phyloP scores from a whole-genome alignment of 2,329 filamentous ascomycete genomes.

The Drechslera avenae region DNA sequence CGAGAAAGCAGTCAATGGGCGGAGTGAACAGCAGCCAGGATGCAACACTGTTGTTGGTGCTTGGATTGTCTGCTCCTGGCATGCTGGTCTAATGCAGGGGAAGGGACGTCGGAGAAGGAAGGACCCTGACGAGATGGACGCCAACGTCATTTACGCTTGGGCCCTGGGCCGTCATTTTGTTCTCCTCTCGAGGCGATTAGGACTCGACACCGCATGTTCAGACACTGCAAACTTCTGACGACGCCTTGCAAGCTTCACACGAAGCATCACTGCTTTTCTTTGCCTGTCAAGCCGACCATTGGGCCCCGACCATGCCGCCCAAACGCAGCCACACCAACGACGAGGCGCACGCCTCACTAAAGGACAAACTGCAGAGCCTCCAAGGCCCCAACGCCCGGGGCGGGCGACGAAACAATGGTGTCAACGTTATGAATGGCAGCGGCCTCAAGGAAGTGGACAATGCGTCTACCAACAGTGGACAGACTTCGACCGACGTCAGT shows the following conservation, averaged over 20 bases:
- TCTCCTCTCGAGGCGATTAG: conserved; percentile 13
- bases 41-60: too few species aligned
- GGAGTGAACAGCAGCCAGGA: too few species aligned
- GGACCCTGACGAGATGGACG: conserved; percentile 16
- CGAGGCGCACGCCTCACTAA: conserved; percentile 45
- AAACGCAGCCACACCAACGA: conserved; percentile 42
- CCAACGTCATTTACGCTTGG: conserved; percentile 22
- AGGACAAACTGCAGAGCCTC: conserved; percentile 51
- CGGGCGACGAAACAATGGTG: conserved; percentile 41
- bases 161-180: conserved; percentile 17
- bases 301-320: conserved; percentile 44
- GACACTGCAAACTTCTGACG: conserved; percentile 1
- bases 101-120: conserved; percentile 5
- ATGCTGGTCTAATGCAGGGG: conserved; percentile 10
- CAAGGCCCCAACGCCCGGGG: conserved; percentile 48
- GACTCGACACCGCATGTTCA: conserved; percentile 12
- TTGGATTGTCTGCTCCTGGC: too few species aligned
- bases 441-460: conserved; percentile 48
- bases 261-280: conserved; percentile 1
- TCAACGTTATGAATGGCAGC: conserved; percentile 39
- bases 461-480: conserved; percentile 44
- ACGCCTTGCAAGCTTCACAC: conserved; percentile 1
- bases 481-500: conserved; percentile 37
- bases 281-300: conserved; percentile 2
- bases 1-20: too few species aligned